A percentile compares a stretch with the other conserved stretches of the same genome.
Evolutionary conservation across 2,329 filamentous ascomycete genomes (phyloP).

Genomic region (Aspergillus neoniger): DNA sequence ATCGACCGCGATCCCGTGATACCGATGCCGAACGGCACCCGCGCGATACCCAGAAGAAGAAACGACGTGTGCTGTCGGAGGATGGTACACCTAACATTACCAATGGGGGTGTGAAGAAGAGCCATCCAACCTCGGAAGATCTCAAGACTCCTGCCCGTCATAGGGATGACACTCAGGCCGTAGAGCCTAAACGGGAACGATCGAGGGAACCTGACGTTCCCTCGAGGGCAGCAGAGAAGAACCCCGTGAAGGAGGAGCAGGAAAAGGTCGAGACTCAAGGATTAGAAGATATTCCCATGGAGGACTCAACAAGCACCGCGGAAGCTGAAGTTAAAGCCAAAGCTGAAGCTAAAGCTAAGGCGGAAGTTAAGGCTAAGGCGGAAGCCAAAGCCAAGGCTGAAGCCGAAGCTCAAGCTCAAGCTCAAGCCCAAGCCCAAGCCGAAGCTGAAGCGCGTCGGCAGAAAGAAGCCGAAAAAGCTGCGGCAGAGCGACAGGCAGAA

Average conservation of each 20-base stretch:
- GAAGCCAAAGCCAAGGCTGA: conserved; percentile 8
- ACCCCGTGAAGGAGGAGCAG: conserved; percentile 35
- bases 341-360: no score
- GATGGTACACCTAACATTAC: conserved; percentile 35
- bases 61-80: conserved; percentile 45
- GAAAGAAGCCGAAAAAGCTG: conserved; percentile 28
- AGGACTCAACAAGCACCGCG: conserved; percentile 26
- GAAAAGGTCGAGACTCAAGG: conserved; percentile 29
- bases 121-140: conserved; percentile 20
- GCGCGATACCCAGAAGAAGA: conserved; percentile 44
- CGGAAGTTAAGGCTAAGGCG: no score
- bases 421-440: conserved; percentile 15
- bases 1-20: conserved; percentile 39
- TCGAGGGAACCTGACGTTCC: conserved; percentile 16
- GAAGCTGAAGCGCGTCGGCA: conserved; percentile 29
- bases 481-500: conserved; percentile 35
- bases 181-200: conserved; percentile 24
- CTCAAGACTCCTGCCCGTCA: conserved; percentile 24
- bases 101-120: conserved; percentile 36
- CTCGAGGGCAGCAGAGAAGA: conserved; percentile 23
- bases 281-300: conserved; percentile 34
- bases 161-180: conserved; percentile 17
- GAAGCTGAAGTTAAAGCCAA: conserved; percentile 21
- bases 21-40: conserved; percentile 34
- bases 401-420: conserved; percentile 26